Base-by-base conservation (phyloP, 768 basidiomycete genomes). In the Suillus decipiens region DNA sequence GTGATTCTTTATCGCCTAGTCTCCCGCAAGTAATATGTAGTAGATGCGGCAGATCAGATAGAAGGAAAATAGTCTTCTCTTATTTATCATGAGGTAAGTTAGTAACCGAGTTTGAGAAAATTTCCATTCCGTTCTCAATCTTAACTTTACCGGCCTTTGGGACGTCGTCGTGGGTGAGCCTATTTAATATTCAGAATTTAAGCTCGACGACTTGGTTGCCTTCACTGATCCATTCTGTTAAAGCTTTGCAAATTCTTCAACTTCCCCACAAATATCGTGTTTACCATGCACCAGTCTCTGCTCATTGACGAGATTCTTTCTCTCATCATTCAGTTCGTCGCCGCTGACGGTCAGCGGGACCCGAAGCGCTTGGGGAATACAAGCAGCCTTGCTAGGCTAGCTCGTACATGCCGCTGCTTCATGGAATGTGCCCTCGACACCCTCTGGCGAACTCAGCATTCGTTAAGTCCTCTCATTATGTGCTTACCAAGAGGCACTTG, bases 401-500 rank as follows among this genome's bases (percentile, higher is more conserved):
- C 75, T 7, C 66, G 62, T 61, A 75, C 75, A 3, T 75, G 75
- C 55, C 75, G 68, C 31, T 42, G 62, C 28, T 67, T 75, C 51
- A 63, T 66, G 50, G 75, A 72, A 22, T 71, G 68, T 4, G 69
- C 73, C n/a, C 66, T 75, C 28, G 75, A 75, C 50, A 62, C 73
- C 36, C 74, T 75, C 41, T 75, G 74, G 74, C 59, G 28, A 50
- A 73, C 68, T 1, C 74, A 75, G 51, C 70, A 71, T 60, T 72
- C 74, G 7, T 64, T 75, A 9, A 64, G 65, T 28, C 73, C 75
- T 0, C 68, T 75, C 12, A 54, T 73, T 59, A 71, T 73, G 71
- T 75, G 71, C 24, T 54, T 75, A 6, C 70, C 74, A 12, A 10
- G 60, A n/a, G 64, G 70, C 55, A 28, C 68, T 2, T 75, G 75